These are phyloP conservation scores for Rusavskia elegans DNA, from an alignment of 495 filamentous ascomycete species.

Conservation along the genomic window DNA sequence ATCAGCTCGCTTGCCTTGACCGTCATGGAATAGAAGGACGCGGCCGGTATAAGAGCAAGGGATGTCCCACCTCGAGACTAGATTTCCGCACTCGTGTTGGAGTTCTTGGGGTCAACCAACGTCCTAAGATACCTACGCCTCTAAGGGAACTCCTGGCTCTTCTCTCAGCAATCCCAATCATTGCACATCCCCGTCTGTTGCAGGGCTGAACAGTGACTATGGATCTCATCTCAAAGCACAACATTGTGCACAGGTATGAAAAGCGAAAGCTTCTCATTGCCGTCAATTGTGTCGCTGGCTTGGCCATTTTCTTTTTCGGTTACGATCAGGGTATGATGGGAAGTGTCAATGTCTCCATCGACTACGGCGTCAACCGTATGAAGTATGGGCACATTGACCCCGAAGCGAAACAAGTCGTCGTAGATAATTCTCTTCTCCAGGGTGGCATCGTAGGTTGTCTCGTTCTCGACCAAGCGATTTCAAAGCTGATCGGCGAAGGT, in stretches of 20 bases:
- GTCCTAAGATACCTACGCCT: no score
- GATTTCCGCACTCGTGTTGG: no score
- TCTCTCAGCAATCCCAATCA: no score
- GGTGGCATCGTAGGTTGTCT: slow-evolving; percentile 27
- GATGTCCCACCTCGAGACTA: no score
- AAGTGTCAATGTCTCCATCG: slow-evolving; percentile 35
- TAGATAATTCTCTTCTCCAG: slow-evolving; percentile 32
- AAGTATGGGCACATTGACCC: slow-evolving; percentile 1
- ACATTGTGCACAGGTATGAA: slow-evolving; percentile 40
- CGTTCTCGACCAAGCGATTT: neutral
- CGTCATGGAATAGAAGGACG: no score
- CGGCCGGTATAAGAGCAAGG: no score
- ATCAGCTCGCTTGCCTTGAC: no score
- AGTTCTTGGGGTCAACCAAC: no score
- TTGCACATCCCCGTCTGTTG: no score
- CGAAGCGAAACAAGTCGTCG: slow-evolving; percentile 17
- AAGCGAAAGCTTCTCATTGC: slow-evolving; percentile 36
- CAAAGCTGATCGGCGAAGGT: slow-evolving; percentile 7
- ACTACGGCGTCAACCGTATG: neutral
- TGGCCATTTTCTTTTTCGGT: slow-evolving; percentile 26
- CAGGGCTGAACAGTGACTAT: neutral
- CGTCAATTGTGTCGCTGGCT: slow-evolving; percentile 32
- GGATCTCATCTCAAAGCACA: slow-evolving; percentile 29
- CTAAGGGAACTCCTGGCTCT: no score
- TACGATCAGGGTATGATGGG: slow-evolving; percentile 45